These are phyloP conservation scores for Parietichytrium sp. DNA, from an alignment of 108 stramenopile species.

Conservation along the genomic window DNA sequence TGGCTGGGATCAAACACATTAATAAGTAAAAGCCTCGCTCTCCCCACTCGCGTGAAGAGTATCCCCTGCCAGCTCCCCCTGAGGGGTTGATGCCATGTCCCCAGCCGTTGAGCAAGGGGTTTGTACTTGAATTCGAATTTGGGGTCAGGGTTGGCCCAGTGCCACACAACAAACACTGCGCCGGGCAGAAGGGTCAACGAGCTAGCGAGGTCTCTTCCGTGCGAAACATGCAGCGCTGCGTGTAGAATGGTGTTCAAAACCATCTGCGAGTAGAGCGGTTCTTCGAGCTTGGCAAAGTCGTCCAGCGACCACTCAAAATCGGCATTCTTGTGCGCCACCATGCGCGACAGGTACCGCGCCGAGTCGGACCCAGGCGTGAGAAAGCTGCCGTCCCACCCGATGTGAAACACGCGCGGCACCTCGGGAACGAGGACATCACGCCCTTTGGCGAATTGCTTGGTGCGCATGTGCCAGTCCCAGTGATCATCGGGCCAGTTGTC, in stretches of 20 bases:
- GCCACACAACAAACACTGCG: background rate
- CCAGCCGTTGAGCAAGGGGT: background rate
- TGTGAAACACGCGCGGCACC: background rate
- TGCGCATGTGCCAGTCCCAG: constrained; percentile 23
- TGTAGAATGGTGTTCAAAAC: background rate
- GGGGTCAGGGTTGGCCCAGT: background rate
- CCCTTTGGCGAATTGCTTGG: background rate
- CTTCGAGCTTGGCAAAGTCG: background rate
- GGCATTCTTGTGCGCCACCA: background rate
- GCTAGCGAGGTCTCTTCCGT: background rate
- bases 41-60: background rate
- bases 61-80: background rate
- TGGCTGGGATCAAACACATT: constrained; percentile 32
- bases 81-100: background rate
- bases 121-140: background rate
- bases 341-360: background rate
- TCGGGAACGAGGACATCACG: constrained; percentile 6
- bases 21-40: background rate
- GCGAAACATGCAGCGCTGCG: background rate
- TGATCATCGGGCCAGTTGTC: background rate
- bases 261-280: background rate
- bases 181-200: background rate
- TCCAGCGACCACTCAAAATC: background rate
- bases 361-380: background rate
- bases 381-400: background rate